Conservation (phyloP, 2,329 filamentous ascomycete genomes). For the Penicillium sp. region DNA sequence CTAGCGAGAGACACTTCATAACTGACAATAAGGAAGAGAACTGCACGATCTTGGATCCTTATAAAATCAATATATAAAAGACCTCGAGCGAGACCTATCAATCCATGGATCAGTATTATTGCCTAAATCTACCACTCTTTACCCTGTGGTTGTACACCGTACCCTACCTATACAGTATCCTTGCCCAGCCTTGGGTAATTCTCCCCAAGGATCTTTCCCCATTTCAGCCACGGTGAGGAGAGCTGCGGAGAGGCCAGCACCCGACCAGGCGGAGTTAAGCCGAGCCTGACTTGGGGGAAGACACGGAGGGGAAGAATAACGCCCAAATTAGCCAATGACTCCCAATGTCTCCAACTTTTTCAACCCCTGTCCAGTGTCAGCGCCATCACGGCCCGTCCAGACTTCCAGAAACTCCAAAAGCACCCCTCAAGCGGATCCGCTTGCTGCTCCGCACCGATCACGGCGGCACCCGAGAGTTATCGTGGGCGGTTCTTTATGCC, state of each 20-base stretch:
- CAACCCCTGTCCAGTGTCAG: not conserved
- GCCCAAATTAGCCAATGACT: slow-evolving; percentile 3
- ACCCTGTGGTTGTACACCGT: too few species aligned
- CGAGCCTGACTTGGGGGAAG: slow-evolving; percentile 8
- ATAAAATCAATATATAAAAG: not conserved
- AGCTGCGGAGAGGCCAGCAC: slow-evolving; percentile 2
- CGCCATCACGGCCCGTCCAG: not conserved
- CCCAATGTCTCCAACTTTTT: slow-evolving; percentile 18
- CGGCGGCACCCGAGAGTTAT: slow-evolving; percentile 15
- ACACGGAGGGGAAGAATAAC: not conserved
- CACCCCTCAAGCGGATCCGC: slow-evolving; percentile 7
- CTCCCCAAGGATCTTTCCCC: slow-evolving; percentile 2
- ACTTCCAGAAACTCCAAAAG: not conserved
- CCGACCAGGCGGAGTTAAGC: slow-evolving; percentile 20
- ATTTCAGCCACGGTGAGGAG: slow-evolving; percentile 7
- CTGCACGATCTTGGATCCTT: too few species aligned
- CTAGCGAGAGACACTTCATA: not conserved
- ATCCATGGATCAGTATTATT: not conserved
- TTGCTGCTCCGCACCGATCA: slow-evolving; percentile 23
- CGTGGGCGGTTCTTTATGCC: not conserved
- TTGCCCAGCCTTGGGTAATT: not conserved
- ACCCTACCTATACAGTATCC: not conserved
- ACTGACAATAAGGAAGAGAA: too few species aligned
- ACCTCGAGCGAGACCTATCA: not conserved
- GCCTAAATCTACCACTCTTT: not conserved